Evolutionary conservation across 1,284 basidiomycete genomes (phyloP), one percentile per base, ranked within the genome.

Genomic region (Porogramme epimiltina): DNA sequence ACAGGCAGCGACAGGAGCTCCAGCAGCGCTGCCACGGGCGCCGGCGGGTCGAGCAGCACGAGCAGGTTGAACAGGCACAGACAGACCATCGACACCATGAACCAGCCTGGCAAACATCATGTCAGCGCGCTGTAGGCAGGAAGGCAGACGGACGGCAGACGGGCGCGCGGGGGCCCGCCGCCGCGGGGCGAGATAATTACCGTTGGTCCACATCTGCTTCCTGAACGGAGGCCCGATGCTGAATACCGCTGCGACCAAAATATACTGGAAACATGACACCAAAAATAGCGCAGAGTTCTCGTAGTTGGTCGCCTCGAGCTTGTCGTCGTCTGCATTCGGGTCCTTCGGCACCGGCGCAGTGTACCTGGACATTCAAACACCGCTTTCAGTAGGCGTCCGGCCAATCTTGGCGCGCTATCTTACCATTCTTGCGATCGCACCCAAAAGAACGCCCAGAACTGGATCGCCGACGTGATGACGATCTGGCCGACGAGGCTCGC

Each of bases 231-330:
- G 95, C 0, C 97, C 97, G 59, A 98, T 98, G 68, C 91, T 95
- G 74, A 99, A 99, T 0, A 98, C 93, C 0, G 89, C 95, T 11
- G 95, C 96, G 8, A 98, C 93, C 37, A 98, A 78, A 61, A 99
- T 93, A 71, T 99, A 99, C 73, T 99, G 97, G 84, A 98, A 99
- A 58, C 93, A 96, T 3, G 95, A 98, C 45, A 98, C 80, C 61
- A 98, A 73, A 75, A 99, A 99, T 50, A 99, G 72, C 8, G 84
- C 84, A 8, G 96, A 89, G 70, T 99, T 99, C 70, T 99, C 97
- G 61, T 84, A 95, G 68, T 97, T 99, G 48, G 76, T 83, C n/a
- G 93, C 89, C 60, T 95, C 85, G 49, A 99, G 79, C 65, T 94
- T 85, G 67, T 91, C 83, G 45, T 82, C 84, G 51, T 85, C 78